Base-by-base conservation (phyloP, 2,329 filamentous ascomycete genomes). In the Diaporthe citri region DNA sequence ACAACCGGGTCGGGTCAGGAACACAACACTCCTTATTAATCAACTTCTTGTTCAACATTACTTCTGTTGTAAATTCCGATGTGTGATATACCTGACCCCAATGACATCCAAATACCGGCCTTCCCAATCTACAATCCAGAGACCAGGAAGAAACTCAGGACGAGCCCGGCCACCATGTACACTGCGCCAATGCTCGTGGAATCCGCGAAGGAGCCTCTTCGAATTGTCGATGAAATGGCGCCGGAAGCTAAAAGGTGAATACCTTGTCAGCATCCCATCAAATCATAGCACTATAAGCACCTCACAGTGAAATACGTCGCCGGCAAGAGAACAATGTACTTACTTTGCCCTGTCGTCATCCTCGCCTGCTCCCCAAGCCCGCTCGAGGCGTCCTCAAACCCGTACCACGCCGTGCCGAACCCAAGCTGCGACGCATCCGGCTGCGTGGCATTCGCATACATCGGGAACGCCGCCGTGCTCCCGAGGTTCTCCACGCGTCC, bases 361-460 rank as follows among this genome's bases (percentile, higher is more conserved):
- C 43, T 39, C 4, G 28, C 10, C 36, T 28, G 71, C 25, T 36
- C 36, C 5, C 34, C 25, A 5, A 25, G 3, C 2, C 59, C 57
- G 20, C 43, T 39, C 10, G 48, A 52, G 8, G 48, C 73, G 17
- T 57, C 31, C 4, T 25, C 25, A 6, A 75, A 69, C 12, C 71
- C 71, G 17, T 75, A 64, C 36, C 55, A 62, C 17, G 67, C 75
- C 4, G 75, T 76, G 20, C 75, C 75, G 20, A 56, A 69, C 20
- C 75, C 75, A 28, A 76, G 60, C 52, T 57, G 46, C 17, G 67
- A 60, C 15, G 41, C 36, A 13, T 67, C 62, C 13, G 76, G 76
- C 69, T 76, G 76, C 13, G 46, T 31, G 2, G 56, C 55, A 22
- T 67, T 59, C 17, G 74, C n/a, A 31, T 77, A 77, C 48, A 64